These are phyloP conservation scores for Phytophthora palmivora DNA, from an alignment of 352 stramenopile genomes.

Conservation along the genomic window DNA sequence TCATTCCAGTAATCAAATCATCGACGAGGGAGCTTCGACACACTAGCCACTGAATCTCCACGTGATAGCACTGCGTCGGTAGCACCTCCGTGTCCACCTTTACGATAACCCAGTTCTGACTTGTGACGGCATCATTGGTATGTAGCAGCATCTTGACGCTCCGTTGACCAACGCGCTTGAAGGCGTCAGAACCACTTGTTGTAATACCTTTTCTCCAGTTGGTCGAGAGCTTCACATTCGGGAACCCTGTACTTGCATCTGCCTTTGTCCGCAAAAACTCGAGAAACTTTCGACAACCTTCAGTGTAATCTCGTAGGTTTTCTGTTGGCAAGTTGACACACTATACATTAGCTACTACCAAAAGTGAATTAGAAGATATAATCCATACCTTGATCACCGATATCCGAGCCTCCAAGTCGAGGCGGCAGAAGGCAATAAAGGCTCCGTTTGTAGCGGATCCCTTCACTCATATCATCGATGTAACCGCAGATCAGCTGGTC, in stretches of 20 bases:
- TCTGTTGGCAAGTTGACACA: slow-evolving; percentile 36
- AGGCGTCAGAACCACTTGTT: slow-evolving; percentile 58
- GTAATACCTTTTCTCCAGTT: slow-evolving; percentile 52
- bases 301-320: slow-evolving; percentile 66
- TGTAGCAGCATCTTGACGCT: slow-evolving; percentile 82
- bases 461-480: slow-evolving; percentile 88
- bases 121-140: slow-evolving; percentile 67
- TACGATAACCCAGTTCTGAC: slow-evolving; percentile 85
- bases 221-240: slow-evolving; percentile 60
- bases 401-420: slow-evolving; percentile 37
- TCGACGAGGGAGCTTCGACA: slow-evolving; percentile 85
- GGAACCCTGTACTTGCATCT: slow-evolving; percentile 59
- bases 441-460: slow-evolving; percentile 82
- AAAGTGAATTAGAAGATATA: not conserved
- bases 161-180: slow-evolving; percentile 69
- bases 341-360: slow-evolving; percentile 8
- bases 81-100: slow-evolving; percentile 80
- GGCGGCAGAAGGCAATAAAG: slow-evolving; percentile 78
- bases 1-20: slow-evolving; percentile 77
- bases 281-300: slow-evolving; percentile 73
- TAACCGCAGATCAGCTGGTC: slow-evolving; percentile 89
- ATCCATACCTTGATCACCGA: slow-evolving; percentile 38
- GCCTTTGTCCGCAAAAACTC: slow-evolving; percentile 72
- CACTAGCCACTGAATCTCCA: slow-evolving; percentile 89
- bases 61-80: slow-evolving; percentile 77